Conservation (phyloP, 2,329 filamentous ascomycete genomes). For the Beauveria bassiana region DNA sequence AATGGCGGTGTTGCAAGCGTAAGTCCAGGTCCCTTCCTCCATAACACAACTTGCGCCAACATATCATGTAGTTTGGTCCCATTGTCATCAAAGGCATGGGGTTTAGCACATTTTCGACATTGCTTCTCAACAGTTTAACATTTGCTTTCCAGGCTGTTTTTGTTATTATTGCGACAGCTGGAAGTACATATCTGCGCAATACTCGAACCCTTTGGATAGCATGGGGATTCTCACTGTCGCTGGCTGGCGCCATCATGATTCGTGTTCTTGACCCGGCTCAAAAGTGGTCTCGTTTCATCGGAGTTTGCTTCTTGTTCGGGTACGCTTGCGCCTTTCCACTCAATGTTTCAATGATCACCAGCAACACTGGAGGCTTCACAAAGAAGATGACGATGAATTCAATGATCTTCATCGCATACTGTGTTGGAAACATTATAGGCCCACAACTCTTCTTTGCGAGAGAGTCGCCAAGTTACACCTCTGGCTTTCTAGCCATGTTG, state of each 20-base stretch:
- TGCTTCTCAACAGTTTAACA: conserved; percentile 17
- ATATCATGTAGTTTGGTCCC: conserved; percentile 18
- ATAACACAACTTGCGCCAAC: background rate
- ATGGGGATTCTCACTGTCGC: conserved; percentile 15
- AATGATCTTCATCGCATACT: conserved; percentile 51
- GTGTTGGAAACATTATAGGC: conserved; percentile 52
- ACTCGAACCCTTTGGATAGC: conserved; percentile 21
- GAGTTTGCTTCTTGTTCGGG: conserved; percentile 45
- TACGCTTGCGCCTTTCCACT: conserved; percentile 35
- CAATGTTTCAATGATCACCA: conserved; percentile 45
- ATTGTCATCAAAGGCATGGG: conserved; percentile 21
- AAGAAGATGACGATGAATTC: conserved; percentile 53
- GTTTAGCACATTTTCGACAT: conserved; percentile 17
- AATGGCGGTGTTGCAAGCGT: conserved; percentile 23
- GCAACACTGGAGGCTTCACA: conserved; percentile 52
- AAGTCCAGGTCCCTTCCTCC: background rate
- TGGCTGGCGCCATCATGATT: conserved; percentile 19
- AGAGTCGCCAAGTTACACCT: conserved; percentile 53
- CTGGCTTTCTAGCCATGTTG: conserved; percentile 54
- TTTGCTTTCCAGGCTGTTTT: conserved; percentile 19
- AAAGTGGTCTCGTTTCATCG: conserved; percentile 19
- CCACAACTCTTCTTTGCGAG: conserved; percentile 52
- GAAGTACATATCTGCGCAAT: conserved; percentile 19
- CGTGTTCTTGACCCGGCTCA: conserved; percentile 14
- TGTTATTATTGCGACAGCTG: conserved; percentile 16